A percentile compares a stretch with the other conserved stretches of the same genome.
Conservation (phyloP, 257 asterid genomes). For the Echites panduratus region DNA sequence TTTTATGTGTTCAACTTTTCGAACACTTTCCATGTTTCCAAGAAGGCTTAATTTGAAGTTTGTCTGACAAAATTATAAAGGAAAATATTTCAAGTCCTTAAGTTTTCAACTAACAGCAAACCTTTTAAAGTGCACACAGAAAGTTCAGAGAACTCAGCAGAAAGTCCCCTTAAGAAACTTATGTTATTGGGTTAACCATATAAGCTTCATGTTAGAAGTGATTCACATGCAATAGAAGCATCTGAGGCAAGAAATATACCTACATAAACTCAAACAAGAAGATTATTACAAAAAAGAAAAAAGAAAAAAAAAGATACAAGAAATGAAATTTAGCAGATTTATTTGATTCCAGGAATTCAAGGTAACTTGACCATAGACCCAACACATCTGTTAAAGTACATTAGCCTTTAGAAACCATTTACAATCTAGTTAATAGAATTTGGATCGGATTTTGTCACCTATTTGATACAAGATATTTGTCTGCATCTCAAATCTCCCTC, state of each 20-base stretch:
- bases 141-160: neutral
- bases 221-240: neutral
- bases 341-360: neutral
- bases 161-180: neutral
- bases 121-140: neutral
- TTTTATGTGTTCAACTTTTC: neutral
- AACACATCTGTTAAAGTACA: neutral
- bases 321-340: neutral
- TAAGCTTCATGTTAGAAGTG: neutral
- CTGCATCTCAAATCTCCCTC: neutral
- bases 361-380: neutral
- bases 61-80: neutral
- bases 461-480: neutral
- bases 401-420: neutral
- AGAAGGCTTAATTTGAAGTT: neutral
- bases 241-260: neutral
- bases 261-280: neutral
- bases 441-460: neutral
- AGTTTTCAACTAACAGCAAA: neutral
- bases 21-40: neutral
- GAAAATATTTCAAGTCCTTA: neutral
- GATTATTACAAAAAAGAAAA: neutral
- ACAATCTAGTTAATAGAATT: neutral
- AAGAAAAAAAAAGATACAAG: neutral
- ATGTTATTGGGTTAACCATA: neutral